Evolutionary conservation across 345 rosid genomes (phyloP).

Genomic region (Schrenkiella parvula): DNA sequence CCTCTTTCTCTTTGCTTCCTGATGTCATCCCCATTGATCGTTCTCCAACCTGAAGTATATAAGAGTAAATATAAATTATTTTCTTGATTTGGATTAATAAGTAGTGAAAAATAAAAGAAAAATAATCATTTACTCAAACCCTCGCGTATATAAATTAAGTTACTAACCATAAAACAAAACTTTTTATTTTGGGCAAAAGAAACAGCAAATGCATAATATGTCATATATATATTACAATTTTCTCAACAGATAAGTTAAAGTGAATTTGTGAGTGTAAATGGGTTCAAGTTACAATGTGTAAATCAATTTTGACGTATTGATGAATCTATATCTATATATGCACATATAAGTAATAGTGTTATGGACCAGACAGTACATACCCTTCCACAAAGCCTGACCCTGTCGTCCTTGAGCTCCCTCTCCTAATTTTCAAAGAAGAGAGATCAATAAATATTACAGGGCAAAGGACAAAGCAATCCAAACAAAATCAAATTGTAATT

Average conservation of each 20-base stretch:
- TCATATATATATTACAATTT: not conserved
- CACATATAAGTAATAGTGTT: not conserved
- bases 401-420: slow-evolving; percentile 43
- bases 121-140: not conserved
- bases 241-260: not conserved
- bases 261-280: not conserved
- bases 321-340: not conserved
- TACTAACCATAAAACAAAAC: not conserved
- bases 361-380: slow-evolving; percentile 31
- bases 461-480: not conserved
- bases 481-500: not conserved
- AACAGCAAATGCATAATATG: not conserved
- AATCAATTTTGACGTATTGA: not conserved
- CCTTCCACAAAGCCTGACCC: slow-evolving; percentile 36
- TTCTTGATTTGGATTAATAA: not conserved
- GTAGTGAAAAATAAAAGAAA: not conserved
- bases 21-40: not conserved
- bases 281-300: not conserved
- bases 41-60: not conserved
- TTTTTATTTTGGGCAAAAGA: not conserved
- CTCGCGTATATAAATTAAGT: not conserved
- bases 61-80: not conserved
- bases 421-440: slow-evolving; percentile 36
- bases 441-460: not conserved
- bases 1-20: slow-evolving; percentile 23